Evolutionary conservation across 768 basidiomycete species (phyloP), one percentile per base, ranked within the genome.

Genomic region (Tylopilus sp.): DNA sequence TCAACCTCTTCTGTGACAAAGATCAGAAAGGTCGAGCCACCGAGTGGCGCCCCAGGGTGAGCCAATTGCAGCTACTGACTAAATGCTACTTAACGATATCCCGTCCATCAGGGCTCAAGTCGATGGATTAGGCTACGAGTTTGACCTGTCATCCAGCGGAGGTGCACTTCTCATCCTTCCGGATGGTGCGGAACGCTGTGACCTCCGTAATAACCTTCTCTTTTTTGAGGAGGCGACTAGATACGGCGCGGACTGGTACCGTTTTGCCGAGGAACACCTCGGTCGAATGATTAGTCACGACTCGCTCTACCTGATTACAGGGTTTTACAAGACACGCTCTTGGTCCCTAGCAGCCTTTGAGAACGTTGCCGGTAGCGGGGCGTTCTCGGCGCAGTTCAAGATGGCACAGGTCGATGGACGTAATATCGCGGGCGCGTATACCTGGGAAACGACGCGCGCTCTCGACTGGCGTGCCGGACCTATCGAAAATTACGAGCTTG

Each of bases 161-260:
- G 71, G 68, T 4, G 65, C 73, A 8, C 48, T 71, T 5, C 55
- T 72, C 9, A 57, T 66, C 3, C 56, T 73, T 24, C 70, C 70
- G 0, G 61, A 68, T 24, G 72, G 70, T 4, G 62, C 65, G 4
- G 42, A 34, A 21, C 55, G 56, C 10, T 24, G 51, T 19, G 59
- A 66, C 21, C 62, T 70, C 13, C 56, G 54, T 13, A 62, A 70
- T 25, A 30, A 48, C 1, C 21, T 9, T 21, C 43, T 38, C 24
- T 70, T n/a, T 33, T 50, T 4, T 3, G 53, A 59, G 25, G 50
- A 58, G 10, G 63, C 56, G 11, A 66, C 66, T 4, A 47, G 36
- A 24, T 45, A 69, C 53, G 69, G 61, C 2, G 47, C 38, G 22
- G 50, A 52, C 13, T 71, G 68, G 71, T 72, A 70, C 41, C 44